Evolutionary conservation across 2,329 filamentous ascomycete species (phyloP).

Genomic region (Colletotrichum sp.): DNA sequence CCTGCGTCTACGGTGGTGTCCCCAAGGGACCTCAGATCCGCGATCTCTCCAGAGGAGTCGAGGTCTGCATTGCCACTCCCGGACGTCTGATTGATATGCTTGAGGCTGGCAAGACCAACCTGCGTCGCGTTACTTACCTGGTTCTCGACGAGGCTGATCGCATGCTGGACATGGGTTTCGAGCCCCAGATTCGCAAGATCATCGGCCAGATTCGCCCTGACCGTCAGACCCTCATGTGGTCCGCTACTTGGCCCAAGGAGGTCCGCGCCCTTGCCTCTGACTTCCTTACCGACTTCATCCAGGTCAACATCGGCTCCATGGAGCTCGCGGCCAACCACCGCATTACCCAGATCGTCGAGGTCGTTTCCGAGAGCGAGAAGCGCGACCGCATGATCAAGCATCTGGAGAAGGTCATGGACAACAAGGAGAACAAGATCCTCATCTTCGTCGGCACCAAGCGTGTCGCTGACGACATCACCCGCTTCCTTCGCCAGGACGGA

Average conservation of each 20-base stretch:
- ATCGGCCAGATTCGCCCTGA: slow-evolving; percentile 97
- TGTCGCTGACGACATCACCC: slow-evolving; percentile 96
- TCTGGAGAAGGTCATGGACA: slow-evolving; percentile 96
- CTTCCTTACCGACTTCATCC: slow-evolving; percentile 94
- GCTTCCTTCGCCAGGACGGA: slow-evolving; percentile 95
- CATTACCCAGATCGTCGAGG: slow-evolving; percentile 97
- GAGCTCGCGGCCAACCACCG: slow-evolving; percentile 96
- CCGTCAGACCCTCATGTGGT: slow-evolving; percentile 99
- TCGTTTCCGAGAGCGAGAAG: slow-evolving; percentile 96
- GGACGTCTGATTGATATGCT: slow-evolving; percentile 99
- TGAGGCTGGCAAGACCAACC: slow-evolving; percentile 96
- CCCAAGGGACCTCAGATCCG: slow-evolving; percentile 97
- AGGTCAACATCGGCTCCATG: slow-evolving; percentile 98
- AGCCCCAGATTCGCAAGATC: slow-evolving; percentile 99
- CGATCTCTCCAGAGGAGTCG: slow-evolving; percentile 91
- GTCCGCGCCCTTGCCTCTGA: slow-evolving; percentile 90
- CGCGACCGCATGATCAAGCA: slow-evolving; percentile 97
- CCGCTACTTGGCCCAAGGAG: slow-evolving; percentile 98
- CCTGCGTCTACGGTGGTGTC: slow-evolving; percentile 98
- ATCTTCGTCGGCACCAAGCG: slow-evolving; percentile 95
- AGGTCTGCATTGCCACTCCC: slow-evolving; percentile 98
- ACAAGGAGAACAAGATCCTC: slow-evolving; percentile 92
- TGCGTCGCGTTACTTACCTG: slow-evolving; percentile 96
- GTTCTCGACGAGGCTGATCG: slow-evolving; percentile 99
- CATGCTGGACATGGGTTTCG: slow-evolving; percentile 99